These are phyloP conservation scores for Tolypocladium pustulatum DNA, from an alignment of 2,329 filamentous ascomycete genomes.

Conservation along the genomic window DNA sequence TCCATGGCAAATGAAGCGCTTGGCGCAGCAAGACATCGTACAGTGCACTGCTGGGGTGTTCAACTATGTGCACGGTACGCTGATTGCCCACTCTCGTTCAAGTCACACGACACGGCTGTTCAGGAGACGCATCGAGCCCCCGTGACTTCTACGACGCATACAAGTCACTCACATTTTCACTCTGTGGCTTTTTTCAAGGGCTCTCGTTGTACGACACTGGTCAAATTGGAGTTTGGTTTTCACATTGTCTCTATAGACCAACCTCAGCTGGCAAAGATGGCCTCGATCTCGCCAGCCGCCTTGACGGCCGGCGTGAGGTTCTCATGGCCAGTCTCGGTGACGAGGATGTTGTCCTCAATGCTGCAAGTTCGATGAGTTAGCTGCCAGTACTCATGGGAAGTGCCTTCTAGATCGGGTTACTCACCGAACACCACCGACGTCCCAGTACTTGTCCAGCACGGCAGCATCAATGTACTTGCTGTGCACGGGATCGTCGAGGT, in stretches of 20 bases:
- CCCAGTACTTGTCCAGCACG: constrained; percentile 71
- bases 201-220: background rate
- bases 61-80: background rate
- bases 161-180: background rate
- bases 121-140: background rate
- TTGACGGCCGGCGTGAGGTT: constrained; percentile 67
- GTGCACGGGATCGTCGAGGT: constrained; percentile 60
- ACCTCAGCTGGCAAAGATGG: constrained; percentile 7
- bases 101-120: background rate
- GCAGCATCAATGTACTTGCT: constrained; percentile 64
- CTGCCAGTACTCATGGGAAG: background rate
- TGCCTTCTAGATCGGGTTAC: constrained; percentile 12
- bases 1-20: background rate
- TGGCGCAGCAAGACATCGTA: background rate
- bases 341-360: constrained; percentile 62
- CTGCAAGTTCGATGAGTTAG: constrained; percentile 13
- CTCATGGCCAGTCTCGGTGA: constrained; percentile 57
- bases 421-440: constrained; percentile 63
- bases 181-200: background rate
- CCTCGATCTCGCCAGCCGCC: constrained; percentile 51
- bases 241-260: background rate
- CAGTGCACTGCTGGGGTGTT: background rate
- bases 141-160: background rate
- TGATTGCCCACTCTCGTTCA: background rate
- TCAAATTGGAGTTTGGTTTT: background rate